A percentile compares a stretch with the other conserved stretches of the same genome.
Conservation (phyloP, 768 basidiomycete species). For the Leccinum subgranulosum region DNA sequence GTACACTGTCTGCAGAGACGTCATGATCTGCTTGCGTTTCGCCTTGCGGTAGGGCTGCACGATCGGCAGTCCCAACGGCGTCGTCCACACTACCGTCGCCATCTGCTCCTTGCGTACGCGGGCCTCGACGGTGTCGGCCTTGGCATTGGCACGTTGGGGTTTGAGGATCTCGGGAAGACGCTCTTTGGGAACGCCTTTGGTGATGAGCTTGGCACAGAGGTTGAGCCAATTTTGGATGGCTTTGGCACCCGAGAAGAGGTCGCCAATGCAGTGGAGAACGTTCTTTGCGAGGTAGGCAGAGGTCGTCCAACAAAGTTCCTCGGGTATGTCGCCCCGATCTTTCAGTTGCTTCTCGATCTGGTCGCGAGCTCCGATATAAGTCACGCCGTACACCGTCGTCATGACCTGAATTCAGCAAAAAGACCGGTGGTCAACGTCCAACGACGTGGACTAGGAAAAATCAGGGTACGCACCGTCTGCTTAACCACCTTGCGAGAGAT, state of each 20-base stretch:
- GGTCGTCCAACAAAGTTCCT: constrained; percentile 70
- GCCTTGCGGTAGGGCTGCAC: constrained; percentile 93
- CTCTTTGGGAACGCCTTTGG: constrained; percentile 79
- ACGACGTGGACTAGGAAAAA: background rate
- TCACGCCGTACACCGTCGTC: constrained; percentile 99
- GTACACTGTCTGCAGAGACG: constrained; percentile 80
- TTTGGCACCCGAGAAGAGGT: constrained; percentile 91
- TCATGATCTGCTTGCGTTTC: constrained; percentile 79
- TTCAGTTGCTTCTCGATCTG: constrained; percentile 90
- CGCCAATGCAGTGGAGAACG: constrained; percentile 80
- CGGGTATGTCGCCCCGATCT: constrained; percentile 67
- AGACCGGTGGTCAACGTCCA: background rate
- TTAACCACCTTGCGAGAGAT: constrained; percentile 94
- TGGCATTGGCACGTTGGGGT: constrained; percentile 9
- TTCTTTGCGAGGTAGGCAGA: constrained; percentile 79
- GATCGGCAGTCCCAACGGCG: constrained; percentile 90
- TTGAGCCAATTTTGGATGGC: constrained; percentile 91
- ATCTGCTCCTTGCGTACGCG: constrained; percentile 83
- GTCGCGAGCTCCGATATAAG: constrained; percentile 89
- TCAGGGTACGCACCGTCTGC: constrained; percentile 69
- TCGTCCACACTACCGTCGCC: constrained; percentile 96
- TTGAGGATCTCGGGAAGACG: constrained; percentile 49
- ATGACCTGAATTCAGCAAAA: constrained; percentile 59
- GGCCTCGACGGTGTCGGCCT: constrained; percentile 25
- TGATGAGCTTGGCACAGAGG: constrained; percentile 75